Percentiles rank a stretch among this genome's conserved stretches.
phyloP scores from a whole-genome alignment of 2,329 filamentous ascomycete species.

The Penicillium sclerotiorum region DNA sequence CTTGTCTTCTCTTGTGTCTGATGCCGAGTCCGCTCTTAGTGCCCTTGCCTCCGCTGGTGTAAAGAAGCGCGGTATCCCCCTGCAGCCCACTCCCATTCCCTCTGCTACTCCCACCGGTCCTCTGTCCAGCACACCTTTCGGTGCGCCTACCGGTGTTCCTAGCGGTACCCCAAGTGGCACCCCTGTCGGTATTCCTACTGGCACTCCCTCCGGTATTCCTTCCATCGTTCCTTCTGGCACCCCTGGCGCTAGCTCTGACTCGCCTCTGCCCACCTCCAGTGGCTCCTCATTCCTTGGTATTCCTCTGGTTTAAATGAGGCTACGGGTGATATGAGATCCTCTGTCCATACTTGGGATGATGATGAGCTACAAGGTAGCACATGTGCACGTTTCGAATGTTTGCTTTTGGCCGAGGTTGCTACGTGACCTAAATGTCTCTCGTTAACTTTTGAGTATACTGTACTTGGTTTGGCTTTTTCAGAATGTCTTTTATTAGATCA shows the following conservation, averaged over 20 bases:
- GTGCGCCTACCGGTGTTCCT: not conserved
- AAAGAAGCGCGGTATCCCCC: conserved; percentile 8
- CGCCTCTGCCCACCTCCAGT: conserved; percentile 2
- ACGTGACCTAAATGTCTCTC: not conserved
- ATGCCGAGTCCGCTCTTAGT: conserved; percentile 5
- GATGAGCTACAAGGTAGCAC: not conserved
- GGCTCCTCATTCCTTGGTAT: conserved; percentile 12
- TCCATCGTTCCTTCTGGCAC: not conserved
- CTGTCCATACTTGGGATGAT: not conserved
- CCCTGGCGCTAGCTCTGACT: not conserved
- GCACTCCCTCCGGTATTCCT: not conserved
- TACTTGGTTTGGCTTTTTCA: not conserved
- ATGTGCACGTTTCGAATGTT: not conserved
- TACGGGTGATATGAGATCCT: not conserved
- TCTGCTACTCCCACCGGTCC: not conserved
- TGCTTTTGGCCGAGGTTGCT: not conserved
- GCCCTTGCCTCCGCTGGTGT: conserved; percentile 6
- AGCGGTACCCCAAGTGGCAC: not conserved
- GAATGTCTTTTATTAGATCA: not conserved
- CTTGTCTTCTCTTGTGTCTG: conserved; percentile 9
- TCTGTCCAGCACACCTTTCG: not conserved
- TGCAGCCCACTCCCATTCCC: conserved; percentile 2
- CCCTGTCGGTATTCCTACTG: not conserved
- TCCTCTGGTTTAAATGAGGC: conserved; percentile 4
- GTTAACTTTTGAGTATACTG: not conserved